A percentile compares a stretch with the other conserved stretches of the same genome.
Evolutionary conservation across 768 basidiomycete species (phyloP).

Genomic region (Calocybe cyanea): DNA sequence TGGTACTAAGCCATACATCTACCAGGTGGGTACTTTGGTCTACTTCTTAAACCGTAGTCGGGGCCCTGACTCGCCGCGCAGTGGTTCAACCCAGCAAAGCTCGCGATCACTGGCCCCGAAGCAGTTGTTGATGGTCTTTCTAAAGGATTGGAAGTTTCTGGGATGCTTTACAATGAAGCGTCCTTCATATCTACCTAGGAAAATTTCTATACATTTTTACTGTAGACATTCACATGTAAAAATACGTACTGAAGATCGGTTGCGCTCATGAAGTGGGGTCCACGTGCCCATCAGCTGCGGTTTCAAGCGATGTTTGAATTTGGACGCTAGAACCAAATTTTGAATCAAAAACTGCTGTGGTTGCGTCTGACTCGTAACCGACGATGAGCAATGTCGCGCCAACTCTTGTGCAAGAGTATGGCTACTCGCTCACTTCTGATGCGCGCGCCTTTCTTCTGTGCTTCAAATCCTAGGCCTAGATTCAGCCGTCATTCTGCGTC

Average conservation of each 20-base stretch:
- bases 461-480: conserved; percentile 1
- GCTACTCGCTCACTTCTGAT: conserved; percentile 12
- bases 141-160: conserved; percentile 50
- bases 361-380: background rate
- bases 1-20: conserved; percentile 91
- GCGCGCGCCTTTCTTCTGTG: conserved; percentile 8
- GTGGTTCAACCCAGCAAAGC: conserved; percentile 46
- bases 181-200: conserved; percentile 95
- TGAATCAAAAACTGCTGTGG: no score
- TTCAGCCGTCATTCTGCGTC: background rate
- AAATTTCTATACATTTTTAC: no score
- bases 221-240: no score
- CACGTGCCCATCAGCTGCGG: no score
- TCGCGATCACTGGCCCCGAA: conserved; percentile 42
- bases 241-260: no score
- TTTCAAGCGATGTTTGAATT: no score
- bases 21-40: conserved; percentile 58
- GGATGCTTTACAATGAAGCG: conserved; percentile 81
- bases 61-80: conserved; percentile 16
- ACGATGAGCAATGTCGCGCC: conserved; percentile 54
- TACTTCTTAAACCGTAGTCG: background rate
- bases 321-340: background rate
- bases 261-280: no score
- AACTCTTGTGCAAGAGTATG: conserved; percentile 28
- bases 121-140: conserved; percentile 35